Conservation (phyloP, 2,329 filamentous ascomycete genomes). For the Drechmeria coniospora region DNA sequence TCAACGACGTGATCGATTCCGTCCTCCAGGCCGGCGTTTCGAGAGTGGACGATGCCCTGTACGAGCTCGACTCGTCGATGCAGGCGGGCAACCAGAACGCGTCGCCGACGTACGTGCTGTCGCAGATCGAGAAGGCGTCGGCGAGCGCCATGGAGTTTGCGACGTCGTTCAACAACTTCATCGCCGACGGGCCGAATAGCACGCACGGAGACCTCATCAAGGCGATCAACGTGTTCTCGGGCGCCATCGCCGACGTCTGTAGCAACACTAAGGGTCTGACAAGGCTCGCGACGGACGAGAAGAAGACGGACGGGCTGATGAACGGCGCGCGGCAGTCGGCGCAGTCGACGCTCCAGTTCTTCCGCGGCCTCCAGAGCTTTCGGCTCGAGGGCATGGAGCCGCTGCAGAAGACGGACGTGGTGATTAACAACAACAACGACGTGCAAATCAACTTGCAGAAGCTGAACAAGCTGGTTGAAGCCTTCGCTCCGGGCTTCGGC, state of each 20-base stretch:
- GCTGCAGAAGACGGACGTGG: conserved; percentile 87
- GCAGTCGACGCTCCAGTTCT: conserved; percentile 79
- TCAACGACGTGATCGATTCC: conserved; percentile 95
- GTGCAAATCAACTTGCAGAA: conserved; percentile 89
- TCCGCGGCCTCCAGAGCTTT: conserved; percentile 87
- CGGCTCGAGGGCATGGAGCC: conserved; percentile 80
- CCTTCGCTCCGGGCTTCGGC: conserved; percentile 74
- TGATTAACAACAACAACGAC: conserved; percentile 94
- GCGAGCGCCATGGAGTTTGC: conserved; percentile 93
- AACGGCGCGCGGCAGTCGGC: conserved; percentile 73
- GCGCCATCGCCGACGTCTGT: conserved; percentile 82
- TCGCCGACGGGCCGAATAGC: conserved; percentile 87
- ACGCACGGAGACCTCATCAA: conserved; percentile 84
- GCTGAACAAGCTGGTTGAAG: conserved; percentile 83
- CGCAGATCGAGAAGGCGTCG: conserved; percentile 93
- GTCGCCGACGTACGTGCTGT: conserved; percentile 84
- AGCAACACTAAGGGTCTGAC: conserved; percentile 93
- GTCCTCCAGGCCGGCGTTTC: conserved; percentile 86
- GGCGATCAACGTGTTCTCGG: conserved; percentile 77
- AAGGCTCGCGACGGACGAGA: conserved; percentile 86
- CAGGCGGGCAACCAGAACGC: conserved; percentile 98
- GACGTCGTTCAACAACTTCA: conserved; percentile 95
- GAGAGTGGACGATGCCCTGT: conserved; percentile 88
- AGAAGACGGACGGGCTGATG: conserved; percentile 76
- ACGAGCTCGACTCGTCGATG: conserved; percentile 95